Conservation (phyloP, 441 rosid species). For the Aquilaria agallochum region DNA sequence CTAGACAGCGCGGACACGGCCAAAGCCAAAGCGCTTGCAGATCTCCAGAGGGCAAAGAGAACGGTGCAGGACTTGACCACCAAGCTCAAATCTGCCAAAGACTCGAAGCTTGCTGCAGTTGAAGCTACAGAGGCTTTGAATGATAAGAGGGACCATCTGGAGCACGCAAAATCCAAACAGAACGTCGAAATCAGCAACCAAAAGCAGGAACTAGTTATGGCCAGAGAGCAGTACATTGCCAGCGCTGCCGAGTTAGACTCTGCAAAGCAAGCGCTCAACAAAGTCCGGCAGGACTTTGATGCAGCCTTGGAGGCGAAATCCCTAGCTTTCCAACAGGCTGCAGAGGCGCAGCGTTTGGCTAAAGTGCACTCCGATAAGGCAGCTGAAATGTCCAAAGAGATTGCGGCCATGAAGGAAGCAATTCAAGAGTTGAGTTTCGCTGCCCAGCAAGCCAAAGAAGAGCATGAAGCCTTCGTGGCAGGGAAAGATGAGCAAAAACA, state of each 20-base stretch:
- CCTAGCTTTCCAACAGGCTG: conserved; percentile 57
- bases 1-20: conserved; percentile 44
- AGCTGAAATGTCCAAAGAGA: conserved; percentile 51
- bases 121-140: conserved; percentile 52
- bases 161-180: conserved; percentile 40
- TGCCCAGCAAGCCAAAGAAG: conserved; percentile 39
- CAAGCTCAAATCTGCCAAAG: conserved; percentile 38
- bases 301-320: conserved; percentile 53
- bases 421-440: conserved; percentile 47
- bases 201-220: conserved; percentile 44
- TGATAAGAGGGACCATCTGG: conserved; percentile 53
- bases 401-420: conserved; percentile 55
- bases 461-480: conserved; percentile 31
- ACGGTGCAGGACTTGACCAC: conserved; percentile 46
- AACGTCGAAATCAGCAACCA: conserved; percentile 25
- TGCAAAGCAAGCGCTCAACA: conserved; percentile 68
- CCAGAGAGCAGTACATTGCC: conserved; percentile 52
- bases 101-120: conserved; percentile 54
- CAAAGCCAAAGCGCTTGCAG: conserved; percentile 41
- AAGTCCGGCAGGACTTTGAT: conserved; percentile 70
- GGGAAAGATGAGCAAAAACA: conserved; percentile 41
- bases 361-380: conserved; percentile 35
- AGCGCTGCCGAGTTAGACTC: conserved; percentile 46
- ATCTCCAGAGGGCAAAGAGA: conserved; percentile 58
- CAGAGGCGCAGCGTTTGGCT: conserved; percentile 50